Evolutionary conservation across 345 rosid species (phyloP), one percentile per base, ranked within the genome.

Genomic region (Sonneratia caseolaris): DNA sequence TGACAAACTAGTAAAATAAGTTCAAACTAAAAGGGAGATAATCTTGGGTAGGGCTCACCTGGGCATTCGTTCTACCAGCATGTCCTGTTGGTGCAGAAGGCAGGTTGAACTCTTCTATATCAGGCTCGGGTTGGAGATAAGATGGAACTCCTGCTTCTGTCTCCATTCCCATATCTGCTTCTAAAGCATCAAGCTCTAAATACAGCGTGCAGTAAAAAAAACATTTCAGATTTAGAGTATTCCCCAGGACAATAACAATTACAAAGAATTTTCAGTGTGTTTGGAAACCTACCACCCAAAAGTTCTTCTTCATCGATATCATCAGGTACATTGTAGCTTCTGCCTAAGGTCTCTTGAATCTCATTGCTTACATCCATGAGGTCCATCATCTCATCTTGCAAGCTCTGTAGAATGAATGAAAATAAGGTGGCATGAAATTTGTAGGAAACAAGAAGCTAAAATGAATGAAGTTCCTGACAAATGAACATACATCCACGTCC

Each of bases 301-400:
- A 95, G 98, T 59, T 95, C 99, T 18, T 92, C 99, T 81, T 95
- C 99, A 8, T 95, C 99, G 72, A 95, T 90, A 75, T 92, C 97
- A 82, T 95, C 98, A 38, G 99, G 99, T 68, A 95, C 94, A 75
- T 68, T 90, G 79, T 95, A 92, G 81, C 96, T 92, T 82, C 98
- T 86, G 61, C 99, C 99, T 24, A 96, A 77, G 38, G 95, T 88
- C 81, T 96, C 99, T 85, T 96, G 99, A 74, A 96, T 92, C 81
- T 96, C 99, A 15, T 73, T 82, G 72, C 99, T 96, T 73, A 84
- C 92, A 79, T 96, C 99, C 99, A 96, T 91, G 68, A 94, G 76
- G 84, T 94, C 99, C 94, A 86, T 88, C 99, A 96, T 96, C 82
- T 96, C 99, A 82, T 96, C 99, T 92, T 96, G 99, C 84, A 96